Base-by-base conservation (phyloP, 768 basidiomycete species). In the Clavaria fumosa region DNA sequence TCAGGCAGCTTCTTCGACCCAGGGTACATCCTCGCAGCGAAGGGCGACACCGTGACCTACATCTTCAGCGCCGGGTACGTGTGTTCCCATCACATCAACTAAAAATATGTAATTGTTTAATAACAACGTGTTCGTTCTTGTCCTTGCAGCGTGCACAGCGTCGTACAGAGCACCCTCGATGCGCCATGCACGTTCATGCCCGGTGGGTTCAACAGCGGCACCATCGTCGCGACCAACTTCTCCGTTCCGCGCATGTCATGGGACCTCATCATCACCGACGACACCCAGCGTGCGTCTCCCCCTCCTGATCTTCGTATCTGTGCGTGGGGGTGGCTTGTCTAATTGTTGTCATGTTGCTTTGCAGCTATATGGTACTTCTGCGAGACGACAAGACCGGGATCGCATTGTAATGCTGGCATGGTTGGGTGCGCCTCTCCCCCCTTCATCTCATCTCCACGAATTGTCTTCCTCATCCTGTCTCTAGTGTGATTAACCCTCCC, bases 1-100 rank as follows among this genome's bases (percentile, higher is more conserved):
- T 42, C 57, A 40, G 63, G 62, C 18, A 61, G 60, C 38, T 61
- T 63, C 45, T 66, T 54, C 46, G 44, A 54, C 19, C 66, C 66
- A 5, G 35, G 42, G 4, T 50, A 50, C 2, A 17, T 54, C 9
- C 54, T 50, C 18, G 63, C 61, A 11, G 38, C 37, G 4, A 12
- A 51, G 19, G 53, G 55, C 33, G 63, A 64, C 44, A 56, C 47
- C 1, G 48, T 67, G 2, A 52, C 47, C 23, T 68, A 67, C 42
- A 32, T 63, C 15, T 64, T 65, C 37, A 50, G 46, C 12, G 63
- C n/a, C n/a, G n/a, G n/a, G n/a, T n/a, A n/a, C n/a, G n/a, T n/a
- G n/a, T n/a, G n/a, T n/a, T n/a, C n/a, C n/a, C n/a, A n/a, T n/a
- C n/a, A n/a, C n/a, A n/a, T n/a, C n/a, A n/a, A n/a, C n/a, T n/a